These are phyloP conservation scores for Yamadazyma membranifaciens DNA, from an alignment of 1,139 yeast genomes.

Conservation along the genomic window DNA sequence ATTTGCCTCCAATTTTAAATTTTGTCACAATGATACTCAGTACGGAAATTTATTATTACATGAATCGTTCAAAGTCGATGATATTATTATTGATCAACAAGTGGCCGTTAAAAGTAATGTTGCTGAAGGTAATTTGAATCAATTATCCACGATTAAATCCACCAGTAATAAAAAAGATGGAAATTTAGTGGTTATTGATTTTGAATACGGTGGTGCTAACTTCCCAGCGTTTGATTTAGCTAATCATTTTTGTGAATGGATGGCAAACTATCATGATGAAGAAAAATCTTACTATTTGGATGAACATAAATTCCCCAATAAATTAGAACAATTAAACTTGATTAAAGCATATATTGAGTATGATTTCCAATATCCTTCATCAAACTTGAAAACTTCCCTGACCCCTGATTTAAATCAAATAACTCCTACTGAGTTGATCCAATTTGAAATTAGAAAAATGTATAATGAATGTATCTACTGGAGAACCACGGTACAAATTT, in stretches of 20 bases:
- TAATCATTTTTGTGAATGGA: constrained; percentile 93
- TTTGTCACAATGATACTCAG: constrained; percentile 95
- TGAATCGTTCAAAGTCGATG: constrained; percentile 32
- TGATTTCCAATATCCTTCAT: constrained; percentile 41
- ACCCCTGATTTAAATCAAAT: constrained; percentile 18
- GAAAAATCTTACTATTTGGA: constrained; percentile 57
- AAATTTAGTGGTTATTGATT: constrained; percentile 88
- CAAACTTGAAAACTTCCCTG: constrained; percentile 22
- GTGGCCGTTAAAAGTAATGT: constrained; percentile 12
- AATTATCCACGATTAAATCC: constrained; percentile 18
- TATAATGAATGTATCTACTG: constrained; percentile 69
- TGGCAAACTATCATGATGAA: constrained; percentile 84
- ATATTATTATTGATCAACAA: constrained; percentile 29
- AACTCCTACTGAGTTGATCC: constrained; percentile 30
- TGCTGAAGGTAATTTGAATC: constrained; percentile 18
- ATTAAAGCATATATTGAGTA: constrained; percentile 70
- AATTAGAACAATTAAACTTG: constrained; percentile 66
- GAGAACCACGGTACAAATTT: constrained; percentile 77
- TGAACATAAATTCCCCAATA: constrained; percentile 59
- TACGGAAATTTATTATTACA: constrained; percentile 80
- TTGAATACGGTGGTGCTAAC: constrained; percentile 95
- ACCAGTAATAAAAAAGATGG: constrained; percentile 53
- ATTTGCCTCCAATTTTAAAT: constrained; percentile 54
- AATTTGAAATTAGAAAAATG: constrained; percentile 55
- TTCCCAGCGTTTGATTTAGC: constrained; percentile 87